Evolutionary conservation across 202 grass and related monocot species (phyloP), one percentile per base, ranked within the genome.

Genomic region (Carex sylvatica): DNA sequence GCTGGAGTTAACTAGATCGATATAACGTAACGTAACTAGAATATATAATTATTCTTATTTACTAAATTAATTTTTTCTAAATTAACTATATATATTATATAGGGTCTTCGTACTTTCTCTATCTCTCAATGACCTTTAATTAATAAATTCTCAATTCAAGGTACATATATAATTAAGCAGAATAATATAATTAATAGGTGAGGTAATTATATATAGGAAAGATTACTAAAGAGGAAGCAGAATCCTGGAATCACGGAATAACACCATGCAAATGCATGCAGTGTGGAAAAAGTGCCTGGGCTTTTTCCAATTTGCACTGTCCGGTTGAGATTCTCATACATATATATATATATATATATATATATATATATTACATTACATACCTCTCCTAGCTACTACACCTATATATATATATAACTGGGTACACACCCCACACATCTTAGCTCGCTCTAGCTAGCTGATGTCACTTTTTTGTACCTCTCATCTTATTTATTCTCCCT

Each of bases 241-340:
- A 59, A 59, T 77, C 73, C 73, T 35, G 8, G 73, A 77, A 77
- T 77, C 73, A 77, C 73, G 73, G 73, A n/a, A 55, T 77, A 58
- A 56, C 73, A 77, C 73, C 15, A 58, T 58, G 24, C 49, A 75
- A 26, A 33, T n/a, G 24, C 71, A 33, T n/a, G 24, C 71, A 30
- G 23, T 31, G 14, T 75, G 23, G 72, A 75, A 75, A 75, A 75
- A 75, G 72, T 75, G 72, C 47, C 72, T 77, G 73, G 1, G 4
- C 72, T 56, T 76, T 55, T 76, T 28, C 2, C 28, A 28, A 28
- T 28, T 35, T n/a, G 49, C 23, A 76, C 15, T 59, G 7, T 59
- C 51, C 26, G 13, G 3, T 77, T 33, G 74, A 28, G 28, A 28
- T 28, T 1, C 28, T 28, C 28, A 28, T 28, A 28, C 2, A 28